These are phyloP conservation scores for Prunella vulgaris DNA, from an alignment of 257 asterid genomes.

Conservation along the genomic window DNA sequence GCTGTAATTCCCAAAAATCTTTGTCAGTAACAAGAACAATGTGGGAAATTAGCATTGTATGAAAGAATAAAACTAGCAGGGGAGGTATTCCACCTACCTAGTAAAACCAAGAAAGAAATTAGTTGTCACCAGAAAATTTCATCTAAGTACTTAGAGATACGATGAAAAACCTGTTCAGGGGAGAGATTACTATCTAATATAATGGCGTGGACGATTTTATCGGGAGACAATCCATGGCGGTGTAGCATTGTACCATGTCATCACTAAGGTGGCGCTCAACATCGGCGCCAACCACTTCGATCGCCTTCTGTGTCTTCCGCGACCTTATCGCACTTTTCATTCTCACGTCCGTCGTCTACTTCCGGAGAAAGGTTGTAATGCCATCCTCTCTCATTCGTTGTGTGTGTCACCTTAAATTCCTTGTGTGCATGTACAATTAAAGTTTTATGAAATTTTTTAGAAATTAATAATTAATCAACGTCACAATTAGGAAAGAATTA, in stretches of 20 bases:
- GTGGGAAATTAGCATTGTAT: not conserved
- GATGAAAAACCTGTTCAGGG: not conserved
- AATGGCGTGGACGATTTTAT: conserved; percentile 28
- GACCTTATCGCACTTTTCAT: conserved; percentile 81
- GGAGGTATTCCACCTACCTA: conserved; percentile 51
- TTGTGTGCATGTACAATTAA: no score
- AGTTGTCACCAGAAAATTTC: no score
- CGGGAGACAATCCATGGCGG: conserved; percentile 50
- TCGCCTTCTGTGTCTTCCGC: conserved; percentile 73
- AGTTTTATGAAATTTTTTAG: no score
- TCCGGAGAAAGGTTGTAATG: conserved; percentile 73
- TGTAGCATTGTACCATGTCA: conserved; percentile 82
- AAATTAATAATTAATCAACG: not conserved
- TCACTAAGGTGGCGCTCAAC: conserved; percentile 89
- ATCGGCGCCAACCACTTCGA: conserved; percentile 87
- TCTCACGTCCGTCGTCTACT: conserved; percentile 82
- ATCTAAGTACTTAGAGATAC: no score
- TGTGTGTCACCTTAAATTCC: not conserved
- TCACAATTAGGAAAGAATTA: no score
- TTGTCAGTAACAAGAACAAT: conserved; percentile 44
- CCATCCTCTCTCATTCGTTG: not conserved
- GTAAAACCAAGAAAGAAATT: conserved; percentile 92
- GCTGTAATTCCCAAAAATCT: conserved; percentile 94
- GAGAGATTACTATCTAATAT: not conserved
- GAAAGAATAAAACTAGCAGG: not conserved